Evolutionary conservation across 495 filamentous ascomycete genomes (phyloP), one percentile per base, ranked within the genome.

Genomic region (Penicillium roqueforti): DNA sequence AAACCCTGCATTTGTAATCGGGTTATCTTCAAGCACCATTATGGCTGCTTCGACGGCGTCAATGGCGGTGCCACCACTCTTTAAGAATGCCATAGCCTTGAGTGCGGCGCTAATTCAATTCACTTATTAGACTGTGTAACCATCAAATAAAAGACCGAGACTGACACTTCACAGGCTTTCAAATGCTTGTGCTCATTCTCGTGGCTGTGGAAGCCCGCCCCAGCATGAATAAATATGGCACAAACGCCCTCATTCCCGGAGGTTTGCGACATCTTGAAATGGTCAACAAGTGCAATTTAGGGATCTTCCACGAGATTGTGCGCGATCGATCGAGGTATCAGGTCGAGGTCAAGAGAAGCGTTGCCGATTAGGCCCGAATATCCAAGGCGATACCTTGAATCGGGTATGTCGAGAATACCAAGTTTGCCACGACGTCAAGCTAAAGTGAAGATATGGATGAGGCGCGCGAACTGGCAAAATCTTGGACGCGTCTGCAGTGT

Each of bases 1-100:
- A 60, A 86, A 97, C 14, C 95, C 93, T 14, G 92, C 86, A 69
- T 98, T 98, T 20, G 95, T 97, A 61, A 98, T 96, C 58, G 96
- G 89, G 41, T 85, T 83, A 63, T 98, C 88, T 68, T 98, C 93
- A 34, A 98, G 80, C 16, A 87, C 76, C 61, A 83, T 87, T 54
- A 98, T 81, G 25, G 95, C 92, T 46, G 87, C 83, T 68, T 97
- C 93, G 26, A 95, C 91, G n/a, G 93, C 93, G 55, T 97, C 89
- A 20, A 93, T 73, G 4, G 92, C 89, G 43, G 83, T 80, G 16
- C 84, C 89, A 4, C 93, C 95, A 63, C 80, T 81, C 42, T 76
- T 83, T 37, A 98, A 76, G 53, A 95, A 75, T 39, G 73, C 75
- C 85, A 97, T 97, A 20, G 83, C 92, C 40, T 85, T 75, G 57